These are phyloP conservation scores for Cytauxzoon felis DNA, from an alignment of 169 alveolate species.

Conservation along the genomic window DNA sequence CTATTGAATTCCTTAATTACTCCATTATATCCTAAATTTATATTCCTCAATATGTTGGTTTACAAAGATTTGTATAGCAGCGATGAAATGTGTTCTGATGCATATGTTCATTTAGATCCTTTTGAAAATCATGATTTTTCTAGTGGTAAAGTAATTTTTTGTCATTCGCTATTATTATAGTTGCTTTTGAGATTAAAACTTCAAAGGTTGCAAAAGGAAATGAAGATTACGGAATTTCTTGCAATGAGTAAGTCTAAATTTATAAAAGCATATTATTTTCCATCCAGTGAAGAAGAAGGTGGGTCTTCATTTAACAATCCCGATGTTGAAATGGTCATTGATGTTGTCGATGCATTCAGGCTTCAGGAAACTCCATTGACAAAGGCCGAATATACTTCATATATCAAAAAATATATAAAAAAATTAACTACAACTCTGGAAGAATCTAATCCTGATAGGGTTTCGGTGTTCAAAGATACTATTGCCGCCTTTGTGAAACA, in stretches of 20 bases:
- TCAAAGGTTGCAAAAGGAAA: slow-evolving; percentile 81
- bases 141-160: slow-evolving; percentile 56
- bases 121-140: slow-evolving; percentile 77
- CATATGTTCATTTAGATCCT: slow-evolving; percentile 82
- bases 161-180: slow-evolving; percentile 6
- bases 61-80: slow-evolving; percentile 84
- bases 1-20: no score
- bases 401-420: slow-evolving; percentile 86
- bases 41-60: slow-evolving; percentile 78
- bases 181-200: slow-evolving; percentile 86
- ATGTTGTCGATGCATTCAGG: slow-evolving; percentile 87
- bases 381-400: slow-evolving; percentile 86
- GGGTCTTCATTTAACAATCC: slow-evolving; percentile 74
- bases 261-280: background rate
- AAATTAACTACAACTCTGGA: slow-evolving; percentile 80
- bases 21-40: no score
- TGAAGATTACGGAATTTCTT: slow-evolving; percentile 87
- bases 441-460: slow-evolving; percentile 86
- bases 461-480: slow-evolving; percentile 81
- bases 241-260: slow-evolving; percentile 65
- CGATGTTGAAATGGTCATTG: slow-evolving; percentile 84
- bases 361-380: slow-evolving; percentile 85
- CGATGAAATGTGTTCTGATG: slow-evolving; percentile 89
- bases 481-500: slow-evolving; percentile 86
- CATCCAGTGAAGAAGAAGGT: slow-evolving; percentile 80